Conservation (phyloP, 208 protist species). For the Leishmania tarentolae region DNA sequence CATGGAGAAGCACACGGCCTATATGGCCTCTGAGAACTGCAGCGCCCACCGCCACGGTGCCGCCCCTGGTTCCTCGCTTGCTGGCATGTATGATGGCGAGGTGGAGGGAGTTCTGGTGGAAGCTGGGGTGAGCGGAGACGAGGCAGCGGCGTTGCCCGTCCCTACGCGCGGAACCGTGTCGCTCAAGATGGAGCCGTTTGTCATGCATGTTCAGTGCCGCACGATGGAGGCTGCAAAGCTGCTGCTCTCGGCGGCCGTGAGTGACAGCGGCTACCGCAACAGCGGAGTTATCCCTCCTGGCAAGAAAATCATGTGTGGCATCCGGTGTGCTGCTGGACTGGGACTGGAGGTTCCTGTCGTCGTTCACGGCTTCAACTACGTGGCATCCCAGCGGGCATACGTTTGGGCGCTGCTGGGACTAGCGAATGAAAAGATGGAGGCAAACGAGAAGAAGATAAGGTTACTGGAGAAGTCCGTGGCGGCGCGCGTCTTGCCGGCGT, state of each 20-base stretch:
- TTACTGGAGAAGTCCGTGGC: conserved; percentile 50
- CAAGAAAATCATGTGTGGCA: conserved; percentile 78
- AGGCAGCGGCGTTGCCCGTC: conserved; percentile 14
- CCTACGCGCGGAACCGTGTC: conserved; percentile 56
- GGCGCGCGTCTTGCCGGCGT: conserved; percentile 11
- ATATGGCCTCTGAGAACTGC: conserved; percentile 11
- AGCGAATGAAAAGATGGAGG: conserved; percentile 82
- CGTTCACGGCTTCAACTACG: conserved; percentile 70
- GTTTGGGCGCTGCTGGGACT: conserved; percentile 67
- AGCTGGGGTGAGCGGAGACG: neutral
- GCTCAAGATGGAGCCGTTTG: conserved; percentile 89
- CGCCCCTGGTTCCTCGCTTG: neutral
- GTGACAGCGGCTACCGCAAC: conserved; percentile 83
- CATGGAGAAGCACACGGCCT: conserved; percentile 21
- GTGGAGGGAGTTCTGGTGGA: conserved; percentile 58
- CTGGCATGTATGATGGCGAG: conserved; percentile 43
- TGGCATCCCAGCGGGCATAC: conserved; percentile 56
- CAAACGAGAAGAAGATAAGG: conserved; percentile 59
- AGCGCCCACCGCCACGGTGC: neutral
- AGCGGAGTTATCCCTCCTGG: conserved; percentile 85
- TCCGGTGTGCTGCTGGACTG: conserved; percentile 64
- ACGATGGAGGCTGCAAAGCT: conserved; percentile 75
- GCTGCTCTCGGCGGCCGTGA: conserved; percentile 68
- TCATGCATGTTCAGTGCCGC: conserved; percentile 89
- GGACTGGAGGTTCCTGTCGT: conserved; percentile 81